Evolutionary conservation across 208 protist genomes (phyloP).

Genomic region (Porcisia deanei): DNA sequence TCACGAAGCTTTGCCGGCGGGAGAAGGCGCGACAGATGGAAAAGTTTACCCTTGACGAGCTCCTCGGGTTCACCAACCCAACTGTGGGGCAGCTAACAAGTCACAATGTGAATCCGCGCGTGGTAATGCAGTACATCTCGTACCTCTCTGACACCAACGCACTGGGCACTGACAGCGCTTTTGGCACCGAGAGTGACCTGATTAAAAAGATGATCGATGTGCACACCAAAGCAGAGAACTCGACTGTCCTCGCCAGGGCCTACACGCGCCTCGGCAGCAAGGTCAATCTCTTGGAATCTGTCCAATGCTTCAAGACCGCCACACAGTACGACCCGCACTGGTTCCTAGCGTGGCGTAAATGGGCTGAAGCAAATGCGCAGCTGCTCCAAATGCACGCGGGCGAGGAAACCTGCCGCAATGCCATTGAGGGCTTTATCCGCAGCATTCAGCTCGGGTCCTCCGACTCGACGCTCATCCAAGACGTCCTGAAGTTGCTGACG

Average conservation of each 20-base stretch:
- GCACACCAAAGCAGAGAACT: slow-evolving; percentile 77
- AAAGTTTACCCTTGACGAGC: slow-evolving; percentile 74
- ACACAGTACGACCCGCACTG: slow-evolving; percentile 83
- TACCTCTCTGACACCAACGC: slow-evolving; percentile 70
- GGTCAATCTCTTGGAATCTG: slow-evolving; percentile 51
- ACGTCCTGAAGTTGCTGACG: slow-evolving; percentile 98
- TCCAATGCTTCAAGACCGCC: slow-evolving; percentile 78
- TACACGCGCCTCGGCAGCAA: slow-evolving; percentile 80
- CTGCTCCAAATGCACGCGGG: slow-evolving; percentile 46
- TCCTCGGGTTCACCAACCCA: slow-evolving; percentile 65
- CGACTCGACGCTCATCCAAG: slow-evolving; percentile 92
- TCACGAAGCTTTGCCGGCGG: slow-evolving; percentile 94
- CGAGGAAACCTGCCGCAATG: slow-evolving; percentile 64
- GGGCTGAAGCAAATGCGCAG: slow-evolving; percentile 72
- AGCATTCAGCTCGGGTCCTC: slow-evolving; percentile 81
- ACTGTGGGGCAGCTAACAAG: slow-evolving; percentile 75
- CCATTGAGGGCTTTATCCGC: slow-evolving; percentile 84
- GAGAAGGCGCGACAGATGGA: slow-evolving; percentile 75
- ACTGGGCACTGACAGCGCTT: slow-evolving; percentile 53
- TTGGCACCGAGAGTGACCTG: slow-evolving; percentile 74
- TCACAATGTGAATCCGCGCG: slow-evolving; percentile 67
- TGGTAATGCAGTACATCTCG: slow-evolving; percentile 87
- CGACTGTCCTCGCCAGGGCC: slow-evolving; percentile 55
- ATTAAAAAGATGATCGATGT: slow-evolving; percentile 87
- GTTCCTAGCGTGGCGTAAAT: slow-evolving; percentile 86